A percentile compares a stretch with the other conserved stretches of the same genome.
phyloP scores from a whole-genome alignment of 495 filamentous ascomycete genomes.

The Aspergillus wentii region DNA sequence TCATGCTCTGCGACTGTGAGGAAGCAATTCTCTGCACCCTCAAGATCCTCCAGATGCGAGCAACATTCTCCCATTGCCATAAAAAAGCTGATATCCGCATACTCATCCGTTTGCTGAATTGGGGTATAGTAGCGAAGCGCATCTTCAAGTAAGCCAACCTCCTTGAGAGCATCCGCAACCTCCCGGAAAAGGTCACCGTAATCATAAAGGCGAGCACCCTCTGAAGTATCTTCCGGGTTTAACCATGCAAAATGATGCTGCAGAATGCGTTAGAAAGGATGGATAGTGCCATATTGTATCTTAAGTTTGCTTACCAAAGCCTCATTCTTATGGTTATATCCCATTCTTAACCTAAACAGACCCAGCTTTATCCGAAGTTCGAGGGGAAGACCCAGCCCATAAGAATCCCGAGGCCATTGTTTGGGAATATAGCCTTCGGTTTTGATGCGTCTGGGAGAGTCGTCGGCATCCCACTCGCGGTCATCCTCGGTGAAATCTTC shows the following conservation, averaged over 20 bases:
- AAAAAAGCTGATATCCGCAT: conserved; percentile 56
- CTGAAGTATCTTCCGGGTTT: conserved; percentile 48
- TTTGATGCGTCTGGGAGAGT: conserved; percentile 59
- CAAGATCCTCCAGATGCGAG: conserved; percentile 51
- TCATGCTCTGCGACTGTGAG: conserved; percentile 66
- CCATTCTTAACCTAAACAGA: conserved; percentile 67
- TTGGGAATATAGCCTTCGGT: conserved; percentile 51
- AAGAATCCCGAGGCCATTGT: conserved; percentile 52
- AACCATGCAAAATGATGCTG: conserved; percentile 62
- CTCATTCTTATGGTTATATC: conserved; percentile 58
- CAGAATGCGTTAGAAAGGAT: conserved; percentile 7
- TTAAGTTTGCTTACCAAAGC: conserved; percentile 56
- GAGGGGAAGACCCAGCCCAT: conserved; percentile 71
- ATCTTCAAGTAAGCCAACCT: conserved; percentile 48
- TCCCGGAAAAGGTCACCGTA: conserved; percentile 75
- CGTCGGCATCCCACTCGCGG: conserved; percentile 81
- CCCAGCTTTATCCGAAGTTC: conserved; percentile 87
- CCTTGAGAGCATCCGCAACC: conserved; percentile 62
- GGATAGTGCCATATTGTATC: background rate
- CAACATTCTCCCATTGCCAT: conserved; percentile 73
- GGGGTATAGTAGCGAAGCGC: conserved; percentile 73
- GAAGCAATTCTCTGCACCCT: conserved; percentile 71
- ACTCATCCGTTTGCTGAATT: conserved; percentile 52
- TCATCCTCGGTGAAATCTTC: conserved; percentile 73
- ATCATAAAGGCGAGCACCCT: conserved; percentile 48